Conservation (phyloP, 73 alveolate species). For the Breviolum minutum region DNA sequence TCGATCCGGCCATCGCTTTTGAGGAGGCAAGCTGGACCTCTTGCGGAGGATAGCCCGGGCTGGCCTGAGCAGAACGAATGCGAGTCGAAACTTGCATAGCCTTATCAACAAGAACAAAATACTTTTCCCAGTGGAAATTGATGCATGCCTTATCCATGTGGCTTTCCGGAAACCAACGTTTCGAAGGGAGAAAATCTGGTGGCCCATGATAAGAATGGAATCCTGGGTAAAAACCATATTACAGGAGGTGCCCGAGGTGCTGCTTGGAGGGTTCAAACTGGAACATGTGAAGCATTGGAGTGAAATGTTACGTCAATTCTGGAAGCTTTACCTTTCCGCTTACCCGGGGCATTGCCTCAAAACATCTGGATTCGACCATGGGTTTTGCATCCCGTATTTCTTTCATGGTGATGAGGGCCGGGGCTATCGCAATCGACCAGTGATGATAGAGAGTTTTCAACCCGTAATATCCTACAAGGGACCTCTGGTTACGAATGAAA, state of each 20-base stretch:
- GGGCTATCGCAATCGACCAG: neutral
- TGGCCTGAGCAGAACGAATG: conserved; percentile 2
- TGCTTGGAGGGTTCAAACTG: neutral
- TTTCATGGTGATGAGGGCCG: conserved; percentile 52
- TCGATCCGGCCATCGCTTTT: neutral
- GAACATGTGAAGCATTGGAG: neutral
- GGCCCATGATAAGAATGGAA: neutral
- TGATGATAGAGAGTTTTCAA: conserved; percentile 4
- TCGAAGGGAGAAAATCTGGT: neutral
- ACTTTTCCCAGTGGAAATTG: neutral
- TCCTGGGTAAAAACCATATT: neutral
- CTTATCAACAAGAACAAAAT: neutral
- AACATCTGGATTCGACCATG: neutral
- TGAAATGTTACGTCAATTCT: neutral
- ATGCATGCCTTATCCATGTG: neutral
- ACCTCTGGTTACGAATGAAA: neutral
- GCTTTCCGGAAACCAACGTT: neutral
- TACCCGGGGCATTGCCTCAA: neutral
- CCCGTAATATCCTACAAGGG: neutral
- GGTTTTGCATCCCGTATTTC: neutral
- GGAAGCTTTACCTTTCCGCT: neutral
- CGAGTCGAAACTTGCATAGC: neutral
- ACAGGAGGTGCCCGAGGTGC: neutral
- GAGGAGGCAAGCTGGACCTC: neutral
- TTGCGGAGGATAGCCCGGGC: conserved; percentile 6